phyloP scores from a whole-genome alignment of 2,329 filamentous ascomycete species.

The Aureobasidium sp. region DNA sequence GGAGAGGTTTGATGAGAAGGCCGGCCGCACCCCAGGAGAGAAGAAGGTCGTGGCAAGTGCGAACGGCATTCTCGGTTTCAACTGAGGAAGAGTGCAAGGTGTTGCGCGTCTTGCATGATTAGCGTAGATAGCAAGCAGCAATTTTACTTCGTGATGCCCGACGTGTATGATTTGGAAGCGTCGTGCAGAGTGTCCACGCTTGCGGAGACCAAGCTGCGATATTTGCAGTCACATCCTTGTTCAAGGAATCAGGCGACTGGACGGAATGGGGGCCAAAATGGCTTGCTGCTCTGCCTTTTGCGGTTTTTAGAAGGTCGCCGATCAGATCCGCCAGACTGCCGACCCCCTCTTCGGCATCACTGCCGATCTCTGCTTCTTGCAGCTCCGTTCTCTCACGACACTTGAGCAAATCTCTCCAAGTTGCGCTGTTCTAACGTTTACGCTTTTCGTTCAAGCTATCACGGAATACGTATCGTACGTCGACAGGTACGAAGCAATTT shows the following conservation, averaged over 20 bases:
- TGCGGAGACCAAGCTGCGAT: neutral
- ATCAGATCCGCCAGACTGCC: neutral
- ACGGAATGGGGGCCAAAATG: neutral
- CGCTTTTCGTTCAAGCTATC: neutral
- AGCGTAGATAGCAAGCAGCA: neutral
- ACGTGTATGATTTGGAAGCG: neutral
- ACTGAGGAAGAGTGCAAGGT: neutral
- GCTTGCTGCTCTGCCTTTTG: neutral
- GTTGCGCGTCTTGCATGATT: neutral
- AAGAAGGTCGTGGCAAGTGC: slow-evolving; percentile 8
- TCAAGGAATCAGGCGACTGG: neutral
- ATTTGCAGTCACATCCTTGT: neutral
- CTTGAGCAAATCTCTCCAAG: neutral
- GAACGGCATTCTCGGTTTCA: slow-evolving; percentile 8
- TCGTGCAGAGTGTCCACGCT: too few species aligned
- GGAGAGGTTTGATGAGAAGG: slow-evolving; percentile 1
- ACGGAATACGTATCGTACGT: neutral
- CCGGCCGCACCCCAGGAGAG: slow-evolving; percentile 5
- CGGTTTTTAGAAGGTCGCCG: neutral
- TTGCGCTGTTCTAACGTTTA: neutral
- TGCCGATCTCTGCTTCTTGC: neutral
- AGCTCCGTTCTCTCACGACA: neutral
- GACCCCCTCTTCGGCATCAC: neutral
- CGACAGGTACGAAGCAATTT: neutral
- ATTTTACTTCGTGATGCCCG: neutral